A percentile compares a stretch with the other conserved stretches of the same genome.
Evolutionary conservation across 768 basidiomycete genomes (phyloP).

Genomic region (Pisolithus tinctorius): DNA sequence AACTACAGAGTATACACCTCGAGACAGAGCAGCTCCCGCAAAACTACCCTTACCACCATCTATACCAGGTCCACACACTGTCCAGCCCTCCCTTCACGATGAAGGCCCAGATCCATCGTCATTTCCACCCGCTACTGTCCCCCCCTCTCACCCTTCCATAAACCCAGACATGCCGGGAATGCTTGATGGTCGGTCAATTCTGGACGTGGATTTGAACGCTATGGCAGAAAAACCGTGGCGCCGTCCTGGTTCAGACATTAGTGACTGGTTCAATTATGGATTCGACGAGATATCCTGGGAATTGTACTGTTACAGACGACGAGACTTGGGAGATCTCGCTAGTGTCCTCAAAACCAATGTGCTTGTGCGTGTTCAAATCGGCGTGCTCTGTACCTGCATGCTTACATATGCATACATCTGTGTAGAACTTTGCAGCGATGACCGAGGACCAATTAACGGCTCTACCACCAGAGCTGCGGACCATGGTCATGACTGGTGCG

Average conservation of each 20-base stretch:
- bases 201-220: conserved; percentile 74
- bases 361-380: conserved; percentile 45
- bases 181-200: conserved; percentile 70
- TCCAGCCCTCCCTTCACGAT: conserved; percentile 15
- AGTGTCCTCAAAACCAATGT: conserved; percentile 79
- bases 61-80: conserved; percentile 18
- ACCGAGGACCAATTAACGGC: conserved; percentile 72
- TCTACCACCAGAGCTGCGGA: conserved; percentile 74
- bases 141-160: conserved; percentile 74
- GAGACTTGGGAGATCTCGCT: conserved; percentile 74
- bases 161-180: conserved; percentile 62
- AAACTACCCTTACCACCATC: conserved; percentile 18
- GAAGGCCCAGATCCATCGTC: conserved; percentile 57
- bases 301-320: conserved; percentile 79
- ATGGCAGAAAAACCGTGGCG: conserved; percentile 88
- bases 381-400: not conserved
- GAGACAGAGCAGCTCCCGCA: conserved; percentile 49
- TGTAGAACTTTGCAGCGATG: conserved; percentile 75
- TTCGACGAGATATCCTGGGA: conserved; percentile 98
- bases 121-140: conserved; percentile 62
- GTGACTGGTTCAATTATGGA: conserved; percentile 99
- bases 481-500: conserved; percentile 83
- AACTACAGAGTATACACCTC: conserved; percentile 79
- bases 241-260: conserved; percentile 83
- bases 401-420: conserved; percentile 3